Percentiles rank a stretch among this genome's conserved stretches.
phyloP scores from a whole-genome alignment of 805 yeast species.

The Metschnikowia corniflorae region DNA sequence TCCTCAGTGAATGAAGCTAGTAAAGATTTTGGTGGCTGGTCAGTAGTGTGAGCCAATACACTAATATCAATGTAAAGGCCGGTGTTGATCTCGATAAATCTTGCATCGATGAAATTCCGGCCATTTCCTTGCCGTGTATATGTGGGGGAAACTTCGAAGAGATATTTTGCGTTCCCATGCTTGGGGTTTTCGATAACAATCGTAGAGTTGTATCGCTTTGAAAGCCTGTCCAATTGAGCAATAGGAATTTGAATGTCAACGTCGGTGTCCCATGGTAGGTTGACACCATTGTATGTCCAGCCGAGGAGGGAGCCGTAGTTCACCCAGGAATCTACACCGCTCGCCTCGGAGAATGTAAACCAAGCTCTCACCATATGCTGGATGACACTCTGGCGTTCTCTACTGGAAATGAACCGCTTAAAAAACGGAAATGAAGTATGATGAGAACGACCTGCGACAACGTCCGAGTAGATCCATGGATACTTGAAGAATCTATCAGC shows the following conservation, averaged over 20 bases:
- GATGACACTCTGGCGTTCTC: constrained; percentile 35
- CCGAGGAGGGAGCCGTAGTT: constrained; percentile 26
- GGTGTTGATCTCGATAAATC: constrained; percentile 31
- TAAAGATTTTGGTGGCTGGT: constrained; percentile 9
- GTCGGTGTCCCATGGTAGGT: constrained; percentile 22
- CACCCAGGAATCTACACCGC: constrained; percentile 27
- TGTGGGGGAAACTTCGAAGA: constrained; percentile 21
- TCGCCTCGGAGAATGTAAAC: constrained; percentile 35
- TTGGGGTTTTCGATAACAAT: constrained; percentile 17
- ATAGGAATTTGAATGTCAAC: constrained; percentile 19
- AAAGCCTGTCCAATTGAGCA: constrained; percentile 15
- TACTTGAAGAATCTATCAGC: constrained; percentile 36
- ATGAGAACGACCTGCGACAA: constrained; percentile 31
- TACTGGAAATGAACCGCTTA: constrained; percentile 30
- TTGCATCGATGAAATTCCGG: constrained; percentile 19
- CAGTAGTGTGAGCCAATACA: constrained; percentile 13
- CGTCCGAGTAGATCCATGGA: constrained; percentile 38
- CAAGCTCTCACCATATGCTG: constrained; percentile 37
- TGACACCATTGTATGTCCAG: constrained; percentile 20
- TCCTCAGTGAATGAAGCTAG: constrained; percentile 3
- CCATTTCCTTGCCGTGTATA: constrained; percentile 20
- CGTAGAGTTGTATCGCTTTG: constrained; percentile 14
- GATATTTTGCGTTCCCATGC: constrained; percentile 19
- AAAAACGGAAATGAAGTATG: constrained; percentile 35
- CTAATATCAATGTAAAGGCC: constrained; percentile 30